phyloP scores from a whole-genome alignment of 148 eudicot species.

The Rhododendron kiyosumense region DNA sequence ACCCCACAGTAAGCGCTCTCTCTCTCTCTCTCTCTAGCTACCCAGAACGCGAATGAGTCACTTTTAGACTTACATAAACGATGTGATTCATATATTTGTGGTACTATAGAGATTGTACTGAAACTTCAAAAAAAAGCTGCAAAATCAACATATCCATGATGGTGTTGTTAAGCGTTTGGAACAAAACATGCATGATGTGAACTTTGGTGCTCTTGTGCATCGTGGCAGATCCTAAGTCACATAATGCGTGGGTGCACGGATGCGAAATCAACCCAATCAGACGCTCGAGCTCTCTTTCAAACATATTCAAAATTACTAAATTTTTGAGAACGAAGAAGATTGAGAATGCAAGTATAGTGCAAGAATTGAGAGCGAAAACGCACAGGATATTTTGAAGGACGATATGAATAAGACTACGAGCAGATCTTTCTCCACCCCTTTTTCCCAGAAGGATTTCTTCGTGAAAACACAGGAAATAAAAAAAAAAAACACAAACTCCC shows the following conservation, averaged over 20 bases:
- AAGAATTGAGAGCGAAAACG: no score
- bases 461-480: neutral
- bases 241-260: no score
- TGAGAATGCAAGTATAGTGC: no score
- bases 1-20: constrained; percentile 39
- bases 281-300: no score
- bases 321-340: no score
- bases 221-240: neutral
- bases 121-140: neutral
- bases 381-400: no score
- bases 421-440: neutral
- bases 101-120: neutral
- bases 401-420: no score
- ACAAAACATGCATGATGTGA: no score
- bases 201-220: neutral
- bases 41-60: neutral
- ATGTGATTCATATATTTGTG: neutral
- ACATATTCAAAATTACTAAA: no score
- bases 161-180: neutral
- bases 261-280: no score
- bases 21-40: neutral
- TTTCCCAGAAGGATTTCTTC: neutral
- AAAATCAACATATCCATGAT: neutral
- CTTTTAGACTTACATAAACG: neutral
- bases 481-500: neutral